Conservation (phyloP, 2,329 filamentous ascomycete species). For the Exophiala sideris region DNA sequence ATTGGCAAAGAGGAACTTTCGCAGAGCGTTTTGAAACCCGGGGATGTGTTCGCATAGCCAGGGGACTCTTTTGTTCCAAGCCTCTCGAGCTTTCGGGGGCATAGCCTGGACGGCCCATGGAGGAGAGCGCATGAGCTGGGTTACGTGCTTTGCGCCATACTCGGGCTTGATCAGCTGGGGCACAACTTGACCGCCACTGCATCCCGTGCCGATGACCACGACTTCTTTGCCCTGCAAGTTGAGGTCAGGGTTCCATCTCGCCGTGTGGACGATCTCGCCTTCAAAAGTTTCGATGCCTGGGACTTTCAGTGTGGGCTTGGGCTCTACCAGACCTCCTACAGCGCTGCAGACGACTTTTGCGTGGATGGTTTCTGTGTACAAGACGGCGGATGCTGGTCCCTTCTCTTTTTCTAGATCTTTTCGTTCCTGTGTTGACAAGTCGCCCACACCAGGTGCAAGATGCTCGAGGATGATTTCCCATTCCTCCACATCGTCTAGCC, state of each 20-base stretch:
- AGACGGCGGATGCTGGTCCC: conserved; percentile 48
- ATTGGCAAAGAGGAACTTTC: conserved; percentile 45
- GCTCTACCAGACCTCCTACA: conserved; percentile 55
- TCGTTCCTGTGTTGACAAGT: conserved; percentile 50
- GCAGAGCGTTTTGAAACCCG: conserved; percentile 45
- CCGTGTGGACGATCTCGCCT: conserved; percentile 57
- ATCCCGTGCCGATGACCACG: conserved; percentile 57
- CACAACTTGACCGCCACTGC: conserved; percentile 57
- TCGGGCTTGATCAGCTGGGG: conserved; percentile 47
- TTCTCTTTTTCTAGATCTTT: conserved; percentile 42
- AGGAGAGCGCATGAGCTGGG: conserved; percentile 57
- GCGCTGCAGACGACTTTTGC: conserved; percentile 55
- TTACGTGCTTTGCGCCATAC: conserved; percentile 54
- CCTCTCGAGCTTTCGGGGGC: conserved; percentile 37
- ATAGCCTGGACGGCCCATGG: conserved; percentile 53
- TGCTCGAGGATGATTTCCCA: conserved; percentile 55
- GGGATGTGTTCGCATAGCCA: conserved; percentile 50
- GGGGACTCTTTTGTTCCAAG: conserved; percentile 48
- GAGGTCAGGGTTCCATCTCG: conserved; percentile 51
- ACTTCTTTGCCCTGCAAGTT: conserved; percentile 55
- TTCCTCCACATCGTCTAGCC: conserved; percentile 52
- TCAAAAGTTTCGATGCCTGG: conserved; percentile 53
- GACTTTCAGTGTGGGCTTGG: conserved; percentile 45
- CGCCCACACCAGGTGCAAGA: conserved; percentile 52
- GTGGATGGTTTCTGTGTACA: conserved; percentile 50